phyloP scores from a whole-genome alignment of 2,329 filamentous ascomycete species.

The Curvularia sp. region DNA sequence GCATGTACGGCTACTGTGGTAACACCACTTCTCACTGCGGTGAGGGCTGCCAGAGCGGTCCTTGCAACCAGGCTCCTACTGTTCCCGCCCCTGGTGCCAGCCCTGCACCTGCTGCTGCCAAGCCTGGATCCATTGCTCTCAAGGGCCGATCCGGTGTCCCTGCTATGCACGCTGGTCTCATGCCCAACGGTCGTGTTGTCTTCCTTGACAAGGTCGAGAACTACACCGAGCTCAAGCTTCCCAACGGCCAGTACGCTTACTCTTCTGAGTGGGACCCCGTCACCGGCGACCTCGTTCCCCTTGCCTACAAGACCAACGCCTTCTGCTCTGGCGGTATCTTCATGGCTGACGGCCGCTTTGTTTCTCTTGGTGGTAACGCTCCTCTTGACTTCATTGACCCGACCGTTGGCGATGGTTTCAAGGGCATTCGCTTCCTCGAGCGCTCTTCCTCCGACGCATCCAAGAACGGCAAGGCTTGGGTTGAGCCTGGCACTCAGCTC shows the following conservation, averaged over 20 bases:
- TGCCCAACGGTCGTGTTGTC: slow-evolving; percentile 65
- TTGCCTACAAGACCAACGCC: slow-evolving; percentile 64
- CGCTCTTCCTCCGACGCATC: slow-evolving; percentile 54
- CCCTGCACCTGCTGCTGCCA: slow-evolving; percentile 55
- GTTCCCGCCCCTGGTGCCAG: slow-evolving; percentile 52
- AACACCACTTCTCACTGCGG: slow-evolving; percentile 61
- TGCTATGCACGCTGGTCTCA: slow-evolving; percentile 67
- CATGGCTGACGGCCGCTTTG: slow-evolving; percentile 62
- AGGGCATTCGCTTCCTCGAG: slow-evolving; percentile 62
- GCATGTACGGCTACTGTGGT: slow-evolving; percentile 64
- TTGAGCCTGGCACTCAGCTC: slow-evolving; percentile 63
- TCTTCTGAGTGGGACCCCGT: slow-evolving; percentile 65
- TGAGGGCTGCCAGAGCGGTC: slow-evolving; percentile 62
- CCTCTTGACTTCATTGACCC: slow-evolving; percentile 63
- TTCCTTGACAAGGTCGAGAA: slow-evolving; percentile 71
- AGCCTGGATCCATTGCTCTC: slow-evolving; percentile 57
- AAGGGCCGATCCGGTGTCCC: slow-evolving; percentile 66
- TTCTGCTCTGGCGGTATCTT: slow-evolving; percentile 68
- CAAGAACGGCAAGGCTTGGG: slow-evolving; percentile 60
- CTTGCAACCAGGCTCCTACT: slow-evolving; percentile 54
- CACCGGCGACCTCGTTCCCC: slow-evolving; percentile 55
- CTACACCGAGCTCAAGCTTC: slow-evolving; percentile 63
- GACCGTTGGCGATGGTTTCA: slow-evolving; percentile 66
- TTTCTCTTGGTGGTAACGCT: slow-evolving; percentile 65
- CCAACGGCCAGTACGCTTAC: slow-evolving; percentile 64